Conservation (phyloP, 139 green algal species). For the Coelastrella sp. region DNA sequence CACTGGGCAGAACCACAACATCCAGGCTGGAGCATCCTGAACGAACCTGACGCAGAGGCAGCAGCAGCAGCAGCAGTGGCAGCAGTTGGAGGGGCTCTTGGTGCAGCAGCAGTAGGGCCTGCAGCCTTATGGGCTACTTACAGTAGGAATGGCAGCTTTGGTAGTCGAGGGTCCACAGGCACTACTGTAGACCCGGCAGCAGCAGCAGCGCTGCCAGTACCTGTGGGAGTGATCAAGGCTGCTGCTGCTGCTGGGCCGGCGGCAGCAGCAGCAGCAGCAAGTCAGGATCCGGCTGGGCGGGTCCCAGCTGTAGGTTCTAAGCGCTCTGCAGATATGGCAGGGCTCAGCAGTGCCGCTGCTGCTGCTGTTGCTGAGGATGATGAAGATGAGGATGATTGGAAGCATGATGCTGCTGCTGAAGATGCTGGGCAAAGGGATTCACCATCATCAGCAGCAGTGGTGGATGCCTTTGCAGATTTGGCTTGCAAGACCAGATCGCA, state of each 20-base stretch:
- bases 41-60: background rate
- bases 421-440: background rate
- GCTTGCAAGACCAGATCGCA: too few species aligned
- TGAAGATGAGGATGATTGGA: background rate
- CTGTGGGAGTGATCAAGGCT: background rate
- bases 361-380: background rate
- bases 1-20: slow-evolving; percentile 74
- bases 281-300: background rate
- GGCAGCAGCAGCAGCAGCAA: background rate
- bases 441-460: background rate
- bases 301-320: background rate
- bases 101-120: background rate
- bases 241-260: background rate
- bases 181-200: background rate
- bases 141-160: background rate
- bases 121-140: background rate
- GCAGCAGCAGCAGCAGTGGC: background rate
- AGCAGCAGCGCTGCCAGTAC: background rate
- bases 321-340: background rate
- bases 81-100: background rate
- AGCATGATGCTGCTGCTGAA: background rate
- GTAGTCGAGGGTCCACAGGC: background rate
- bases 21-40: slow-evolving; percentile 65
- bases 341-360: background rate
- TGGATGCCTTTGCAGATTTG: background rate